A percentile compares a stretch with the other conserved stretches of the same genome.
These are phyloP conservation scores for Symbiodinium natans DNA, from an alignment of 73 alveolate genomes.

Conservation along the genomic window DNA sequence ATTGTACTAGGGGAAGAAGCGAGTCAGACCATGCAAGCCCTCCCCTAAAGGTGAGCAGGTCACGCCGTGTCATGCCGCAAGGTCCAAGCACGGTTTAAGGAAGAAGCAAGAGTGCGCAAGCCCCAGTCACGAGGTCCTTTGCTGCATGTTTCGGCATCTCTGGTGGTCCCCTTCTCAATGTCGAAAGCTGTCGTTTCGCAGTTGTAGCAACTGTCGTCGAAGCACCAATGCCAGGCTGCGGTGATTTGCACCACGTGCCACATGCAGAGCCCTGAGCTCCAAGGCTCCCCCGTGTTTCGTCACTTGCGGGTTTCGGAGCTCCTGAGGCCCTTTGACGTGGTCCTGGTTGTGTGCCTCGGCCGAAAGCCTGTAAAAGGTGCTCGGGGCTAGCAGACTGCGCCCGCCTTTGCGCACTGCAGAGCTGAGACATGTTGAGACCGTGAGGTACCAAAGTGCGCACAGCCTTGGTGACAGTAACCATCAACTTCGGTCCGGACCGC, in stretches of 20 bases:
- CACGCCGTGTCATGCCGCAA: too few relatives aligned
- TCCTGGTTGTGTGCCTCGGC: conserved; percentile 28
- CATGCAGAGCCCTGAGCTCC: conserved; percentile 10
- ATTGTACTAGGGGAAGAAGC: too few relatives aligned
- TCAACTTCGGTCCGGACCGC: conserved; percentile 39
- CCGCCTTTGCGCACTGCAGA: too few relatives aligned
- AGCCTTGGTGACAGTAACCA: conserved; percentile 48
- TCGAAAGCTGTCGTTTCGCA: background rate
- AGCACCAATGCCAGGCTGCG: conserved; percentile 22
- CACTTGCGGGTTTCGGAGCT: background rate
- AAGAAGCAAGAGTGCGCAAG: too few relatives aligned
- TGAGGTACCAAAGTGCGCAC: conserved; percentile 80
- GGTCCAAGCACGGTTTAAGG: too few relatives aligned
- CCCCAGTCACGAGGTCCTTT: conserved; percentile 30
- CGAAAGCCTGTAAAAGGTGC: too few relatives aligned
- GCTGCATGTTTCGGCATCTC: conserved; percentile 39
- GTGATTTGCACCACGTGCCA: conserved; percentile 76
- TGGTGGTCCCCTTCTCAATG: background rate
- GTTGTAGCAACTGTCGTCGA: background rate
- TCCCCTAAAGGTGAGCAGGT: too few relatives aligned
- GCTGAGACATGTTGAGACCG: background rate
- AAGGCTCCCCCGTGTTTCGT: background rate
- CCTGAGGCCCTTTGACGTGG: conserved; percentile 65
- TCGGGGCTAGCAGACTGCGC: background rate
- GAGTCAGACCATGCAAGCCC: too few relatives aligned